Conservation (phyloP, 2,329 filamentous ascomycete species). For the Phoma sp. region DNA sequence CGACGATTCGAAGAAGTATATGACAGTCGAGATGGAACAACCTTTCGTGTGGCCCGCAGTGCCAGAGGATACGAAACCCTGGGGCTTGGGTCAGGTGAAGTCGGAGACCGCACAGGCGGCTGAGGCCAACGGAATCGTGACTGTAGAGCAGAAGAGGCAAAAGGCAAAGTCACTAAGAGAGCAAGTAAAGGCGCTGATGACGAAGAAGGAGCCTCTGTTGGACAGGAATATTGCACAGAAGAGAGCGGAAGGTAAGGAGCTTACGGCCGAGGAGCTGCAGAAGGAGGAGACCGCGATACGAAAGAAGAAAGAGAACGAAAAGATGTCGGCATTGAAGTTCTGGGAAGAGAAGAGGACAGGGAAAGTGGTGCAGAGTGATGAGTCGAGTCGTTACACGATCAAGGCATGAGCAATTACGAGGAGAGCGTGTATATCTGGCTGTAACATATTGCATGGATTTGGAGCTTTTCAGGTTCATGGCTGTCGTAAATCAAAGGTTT, state of each 20-base stretch:
- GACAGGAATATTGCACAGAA: slow-evolving; percentile 2
- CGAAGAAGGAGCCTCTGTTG: slow-evolving; percentile 19
- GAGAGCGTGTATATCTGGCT: slow-evolving; percentile 21
- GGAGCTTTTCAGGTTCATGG: not conserved
- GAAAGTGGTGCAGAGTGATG: slow-evolving; percentile 29
- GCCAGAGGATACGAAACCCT: slow-evolving; percentile 57
- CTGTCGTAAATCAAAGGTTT: not conserved
- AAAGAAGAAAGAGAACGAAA: slow-evolving; percentile 41
- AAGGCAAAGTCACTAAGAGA: slow-evolving; percentile 29
- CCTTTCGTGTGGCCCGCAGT: slow-evolving; percentile 87
- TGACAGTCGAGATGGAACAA: slow-evolving; percentile 88
- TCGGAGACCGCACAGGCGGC: slow-evolving; percentile 37
- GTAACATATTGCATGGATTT: slow-evolving; percentile 26
- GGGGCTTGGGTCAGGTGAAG: slow-evolving; percentile 53
- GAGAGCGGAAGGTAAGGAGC: slow-evolving; percentile 1
- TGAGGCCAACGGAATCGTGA: slow-evolving; percentile 11
- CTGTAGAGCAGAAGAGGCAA: slow-evolving; percentile 20
- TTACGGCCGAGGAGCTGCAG: slow-evolving; percentile 14
- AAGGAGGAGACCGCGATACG: slow-evolving; percentile 27
- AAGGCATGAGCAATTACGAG: slow-evolving; percentile 24
- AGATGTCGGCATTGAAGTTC: slow-evolving; percentile 49
- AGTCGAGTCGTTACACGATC: slow-evolving; percentile 23
- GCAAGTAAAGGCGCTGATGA: slow-evolving; percentile 35
- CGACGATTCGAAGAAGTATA: slow-evolving; percentile 79
- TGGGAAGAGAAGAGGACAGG: slow-evolving; percentile 36